A percentile compares a stretch with the other conserved stretches of the same genome.
Evolutionary conservation across 169 alveolate genomes (phyloP).

Genomic region (Plasmodium ovale): DNA sequence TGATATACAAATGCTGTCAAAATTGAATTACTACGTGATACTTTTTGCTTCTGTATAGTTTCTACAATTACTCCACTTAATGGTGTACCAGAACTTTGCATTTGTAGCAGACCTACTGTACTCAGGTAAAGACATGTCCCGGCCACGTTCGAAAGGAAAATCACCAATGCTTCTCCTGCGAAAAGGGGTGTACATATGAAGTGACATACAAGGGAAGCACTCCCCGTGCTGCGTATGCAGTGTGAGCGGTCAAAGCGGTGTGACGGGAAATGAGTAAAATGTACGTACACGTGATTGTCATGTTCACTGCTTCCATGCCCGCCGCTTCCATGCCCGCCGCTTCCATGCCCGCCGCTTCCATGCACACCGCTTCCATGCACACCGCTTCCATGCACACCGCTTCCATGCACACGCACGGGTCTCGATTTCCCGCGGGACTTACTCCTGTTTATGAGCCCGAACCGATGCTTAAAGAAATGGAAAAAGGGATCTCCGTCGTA

Average conservation of each 20-base stretch:
- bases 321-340: too few relatives aligned
- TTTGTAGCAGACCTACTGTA: background rate
- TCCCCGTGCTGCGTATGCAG: too few relatives aligned
- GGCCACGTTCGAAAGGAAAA: background rate
- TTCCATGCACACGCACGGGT: background rate
- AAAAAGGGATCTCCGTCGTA: slow-evolving; percentile 71
- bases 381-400: background rate
- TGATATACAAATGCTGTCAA: slow-evolving; percentile 28
- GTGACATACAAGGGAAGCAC: background rate
- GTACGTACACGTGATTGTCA: too few relatives aligned
- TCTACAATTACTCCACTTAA: slow-evolving; percentile 3
- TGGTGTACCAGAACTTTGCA: background rate
- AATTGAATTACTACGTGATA: slow-evolving; percentile 1
- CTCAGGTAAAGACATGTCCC: slow-evolving; percentile 23
- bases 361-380: too few relatives aligned
- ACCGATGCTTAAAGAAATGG: slow-evolving; percentile 11
- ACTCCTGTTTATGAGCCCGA: slow-evolving; percentile 29
- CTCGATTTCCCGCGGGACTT: background rate
- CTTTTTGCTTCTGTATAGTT: background rate
- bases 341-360: too few relatives aligned
- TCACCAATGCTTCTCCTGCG: slow-evolving; percentile 11
- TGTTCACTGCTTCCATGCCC: too few relatives aligned
- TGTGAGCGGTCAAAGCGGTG: too few relatives aligned
- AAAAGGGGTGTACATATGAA: background rate
- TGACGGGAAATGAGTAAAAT: too few relatives aligned